Conservation (phyloP, 768 basidiomycete genomes). For the Russula virescens region DNA sequence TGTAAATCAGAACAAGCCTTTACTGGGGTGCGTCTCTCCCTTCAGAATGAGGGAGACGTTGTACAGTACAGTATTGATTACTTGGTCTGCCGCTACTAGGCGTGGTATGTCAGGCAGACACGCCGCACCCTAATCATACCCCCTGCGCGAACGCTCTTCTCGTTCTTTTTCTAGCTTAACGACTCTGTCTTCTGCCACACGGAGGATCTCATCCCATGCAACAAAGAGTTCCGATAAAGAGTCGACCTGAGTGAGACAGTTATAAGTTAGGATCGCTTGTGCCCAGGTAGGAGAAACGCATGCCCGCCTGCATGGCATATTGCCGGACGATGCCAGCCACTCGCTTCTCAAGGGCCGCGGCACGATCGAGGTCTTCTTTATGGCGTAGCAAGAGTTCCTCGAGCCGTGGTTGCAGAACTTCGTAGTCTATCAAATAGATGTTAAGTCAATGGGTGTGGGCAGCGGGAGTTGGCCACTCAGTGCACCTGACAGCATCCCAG, state of each 20-base stretch:
- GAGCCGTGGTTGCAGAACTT: conserved; percentile 64
- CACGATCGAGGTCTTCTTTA: conserved; percentile 52
- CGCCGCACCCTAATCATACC: conserved; percentile 39
- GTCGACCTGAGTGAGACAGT: conserved; percentile 51
- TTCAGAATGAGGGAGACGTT: too few species aligned
- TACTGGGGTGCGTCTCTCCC: too few species aligned
- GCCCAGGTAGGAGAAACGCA: not conserved
- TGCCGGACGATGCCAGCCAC: conserved; percentile 59
- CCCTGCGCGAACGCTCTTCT: conserved; percentile 54
- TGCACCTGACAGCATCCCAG: conserved; percentile 63
- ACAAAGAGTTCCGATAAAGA: conserved; percentile 80
- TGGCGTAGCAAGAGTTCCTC: conserved; percentile 50
- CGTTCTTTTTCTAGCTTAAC: conserved; percentile 53
- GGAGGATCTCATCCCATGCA: conserved; percentile 73
- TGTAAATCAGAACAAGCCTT: too few species aligned
- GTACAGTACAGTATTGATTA: too few species aligned
- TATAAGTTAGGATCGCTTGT: not conserved
- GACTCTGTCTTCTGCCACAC: conserved; percentile 58
- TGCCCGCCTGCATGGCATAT: conserved; percentile 63
- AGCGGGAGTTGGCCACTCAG: not conserved
- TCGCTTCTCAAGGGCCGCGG: conserved; percentile 56
- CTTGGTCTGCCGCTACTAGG: too few species aligned
- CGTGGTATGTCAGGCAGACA: too few species aligned
- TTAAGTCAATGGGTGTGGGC: not conserved
- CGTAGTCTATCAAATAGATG: conserved; percentile 42